Evolutionary conservation across 208 protist species (phyloP).

Genomic region (Acanthamoeba castellanii): DNA sequence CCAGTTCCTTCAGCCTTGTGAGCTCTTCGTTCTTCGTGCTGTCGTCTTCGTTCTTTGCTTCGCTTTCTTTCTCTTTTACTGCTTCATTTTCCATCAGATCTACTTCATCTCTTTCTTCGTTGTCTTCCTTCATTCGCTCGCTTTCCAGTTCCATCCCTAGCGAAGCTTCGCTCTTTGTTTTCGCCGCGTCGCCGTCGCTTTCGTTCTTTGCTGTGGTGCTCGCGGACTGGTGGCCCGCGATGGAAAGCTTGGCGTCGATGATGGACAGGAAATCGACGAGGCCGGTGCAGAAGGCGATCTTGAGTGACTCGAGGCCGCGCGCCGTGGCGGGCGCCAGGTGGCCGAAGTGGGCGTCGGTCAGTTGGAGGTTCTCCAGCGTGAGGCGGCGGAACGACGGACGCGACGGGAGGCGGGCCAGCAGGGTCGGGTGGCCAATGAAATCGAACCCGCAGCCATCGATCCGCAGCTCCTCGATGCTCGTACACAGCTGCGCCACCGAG

Average conservation of each 20-base stretch:
- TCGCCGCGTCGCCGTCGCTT: background rate
- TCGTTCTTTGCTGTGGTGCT: background rate
- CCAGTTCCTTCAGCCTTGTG: background rate
- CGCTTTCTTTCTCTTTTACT: background rate
- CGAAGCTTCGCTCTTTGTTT: background rate
- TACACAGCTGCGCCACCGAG: background rate
- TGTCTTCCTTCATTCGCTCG: no score
- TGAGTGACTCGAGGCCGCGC: background rate
- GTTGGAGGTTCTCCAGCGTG: background rate
- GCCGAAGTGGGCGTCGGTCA: background rate
- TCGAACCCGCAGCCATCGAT: background rate
- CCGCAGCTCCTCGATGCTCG: background rate
- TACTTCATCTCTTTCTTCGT: background rate
- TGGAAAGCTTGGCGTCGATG: background rate
- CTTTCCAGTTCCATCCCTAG: background rate
- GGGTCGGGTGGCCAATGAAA: background rate
- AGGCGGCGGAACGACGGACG: background rate
- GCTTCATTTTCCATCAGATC: background rate
- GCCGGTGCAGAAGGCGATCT: background rate
- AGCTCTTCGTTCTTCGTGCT: background rate
- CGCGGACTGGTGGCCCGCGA: background rate
- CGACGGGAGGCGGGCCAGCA: background rate
- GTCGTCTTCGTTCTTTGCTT: background rate
- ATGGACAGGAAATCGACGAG: slow-evolving; percentile 4
- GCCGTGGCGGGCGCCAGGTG: background rate